Conservation (phyloP, 192 early-diverging fungal species). For the Rhizoclosmatium globosum region DNA sequence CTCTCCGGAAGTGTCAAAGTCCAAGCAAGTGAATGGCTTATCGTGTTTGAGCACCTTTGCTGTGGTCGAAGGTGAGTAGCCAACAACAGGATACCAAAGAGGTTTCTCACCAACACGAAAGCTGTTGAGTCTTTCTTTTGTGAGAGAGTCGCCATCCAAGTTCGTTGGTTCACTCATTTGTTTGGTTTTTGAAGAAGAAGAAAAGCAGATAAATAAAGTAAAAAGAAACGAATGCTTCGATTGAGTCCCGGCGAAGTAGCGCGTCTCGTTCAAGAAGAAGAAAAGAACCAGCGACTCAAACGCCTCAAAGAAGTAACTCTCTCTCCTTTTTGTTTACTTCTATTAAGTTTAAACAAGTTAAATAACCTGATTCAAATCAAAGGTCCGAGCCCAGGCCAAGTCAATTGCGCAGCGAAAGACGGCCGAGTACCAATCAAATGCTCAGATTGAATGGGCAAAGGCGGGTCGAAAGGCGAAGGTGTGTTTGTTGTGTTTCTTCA, state of each 20-base stretch:
- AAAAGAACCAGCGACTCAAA: not conserved
- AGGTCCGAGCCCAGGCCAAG: slow-evolving; percentile 23
- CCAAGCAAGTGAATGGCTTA: slow-evolving; percentile 78
- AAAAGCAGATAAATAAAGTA: not conserved
- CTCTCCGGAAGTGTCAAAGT: slow-evolving; percentile 80
- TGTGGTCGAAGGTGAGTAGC: not conserved
- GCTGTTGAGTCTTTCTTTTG: not conserved
- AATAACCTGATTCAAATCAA: not conserved
- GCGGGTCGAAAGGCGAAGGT: not conserved
- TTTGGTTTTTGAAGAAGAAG: too few species aligned
- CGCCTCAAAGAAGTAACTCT: slow-evolving; percentile 7
- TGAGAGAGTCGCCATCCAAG: slow-evolving; percentile 6
- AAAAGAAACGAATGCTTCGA: slow-evolving; percentile 16
- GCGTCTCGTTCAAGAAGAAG: not conserved
- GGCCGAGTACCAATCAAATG: slow-evolving; percentile 14
- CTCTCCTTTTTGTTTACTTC: too few species aligned
- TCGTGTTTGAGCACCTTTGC: slow-evolving; percentile 84
- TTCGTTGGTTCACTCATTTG: not conserved
- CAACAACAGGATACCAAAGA: not conserved
- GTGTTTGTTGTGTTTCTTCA: too few species aligned
- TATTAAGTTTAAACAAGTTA: too few species aligned
- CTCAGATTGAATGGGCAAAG: not conserved
- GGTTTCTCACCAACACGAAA: not conserved
- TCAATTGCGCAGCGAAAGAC: not conserved
- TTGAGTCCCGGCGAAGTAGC: slow-evolving; percentile 21